Base-by-base conservation (phyloP, 2,329 filamentous ascomycete genomes). In the Botrytis galanthina region DNA sequence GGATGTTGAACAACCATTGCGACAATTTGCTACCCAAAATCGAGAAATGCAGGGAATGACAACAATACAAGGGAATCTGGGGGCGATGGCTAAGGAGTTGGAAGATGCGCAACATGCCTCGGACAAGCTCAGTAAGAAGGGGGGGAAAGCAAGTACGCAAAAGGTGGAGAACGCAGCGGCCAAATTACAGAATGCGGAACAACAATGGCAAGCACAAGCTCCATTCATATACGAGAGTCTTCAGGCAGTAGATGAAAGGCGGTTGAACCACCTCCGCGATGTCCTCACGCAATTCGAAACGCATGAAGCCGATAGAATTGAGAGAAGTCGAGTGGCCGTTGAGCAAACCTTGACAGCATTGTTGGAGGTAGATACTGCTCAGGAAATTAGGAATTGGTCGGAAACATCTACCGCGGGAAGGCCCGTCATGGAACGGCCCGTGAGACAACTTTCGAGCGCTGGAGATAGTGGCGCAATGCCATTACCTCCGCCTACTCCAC, bases 161-260 rank as follows among this genome's bases (percentile, higher is more conserved):
- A 97, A 96, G 82, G 88, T 96, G 57, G 92, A 94, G 61, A 87
- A 87, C 75, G 94, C 94, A 20, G 87, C 89, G 18, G 85, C 89
- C 29, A 91, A 90, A 76, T 88, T 97, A 61, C 93, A 97, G 76
- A 90, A 90, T 74, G 92, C 94, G n/a, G 89, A 87, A 62, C 88
- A 91, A 77, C 92, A 97, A 81, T 99, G 96, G 96, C 91, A 97
- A 73, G 94, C 94, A 0, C 94, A 97, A 82, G 94, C 96, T 22
- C 96, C 96, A 1, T 98, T 93, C 82, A 92, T 98, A 75, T 98
- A 97, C 80, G 96, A 99, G 83, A 92, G 91, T 75, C 88, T 99
- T 39, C 96, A 99, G 82, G 92, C 93, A 9, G 85, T 97, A 46
- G 96, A 99, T 80, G 96, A 99, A 84, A 91, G 89, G 78, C 90